These are phyloP conservation scores for Leccinum fuscescens DNA, from an alignment of 1,284 basidiomycete genomes.

Conservation along the genomic window DNA sequence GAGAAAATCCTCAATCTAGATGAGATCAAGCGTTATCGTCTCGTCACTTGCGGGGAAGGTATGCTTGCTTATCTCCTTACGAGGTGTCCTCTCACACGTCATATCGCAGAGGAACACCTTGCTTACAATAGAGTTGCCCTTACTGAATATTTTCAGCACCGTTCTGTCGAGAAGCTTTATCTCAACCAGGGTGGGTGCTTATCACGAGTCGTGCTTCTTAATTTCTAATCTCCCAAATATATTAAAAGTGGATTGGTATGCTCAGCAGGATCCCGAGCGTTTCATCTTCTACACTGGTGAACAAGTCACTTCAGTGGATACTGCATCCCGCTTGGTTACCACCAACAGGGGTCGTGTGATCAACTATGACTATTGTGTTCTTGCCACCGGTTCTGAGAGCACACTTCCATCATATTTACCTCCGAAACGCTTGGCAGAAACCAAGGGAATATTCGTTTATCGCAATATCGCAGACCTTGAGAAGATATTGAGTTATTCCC, in stretches of 20 bases:
- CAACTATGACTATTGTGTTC: constrained; percentile 60
- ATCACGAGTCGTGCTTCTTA: background rate
- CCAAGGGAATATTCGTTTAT: constrained; percentile 67
- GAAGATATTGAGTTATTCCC: constrained; percentile 56
- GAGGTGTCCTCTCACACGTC: background rate
- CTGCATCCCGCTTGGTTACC: constrained; percentile 43
- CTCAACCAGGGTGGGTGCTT: constrained; percentile 49
- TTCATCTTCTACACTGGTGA: constrained; percentile 56
- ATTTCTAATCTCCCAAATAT: constrained; percentile 1
- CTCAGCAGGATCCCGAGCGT: constrained; percentile 50
- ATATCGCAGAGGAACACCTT: constrained; percentile 25
- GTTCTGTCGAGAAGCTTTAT: constrained; percentile 64
- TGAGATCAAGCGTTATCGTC: background rate
- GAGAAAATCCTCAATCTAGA: background rate
- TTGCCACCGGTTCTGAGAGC: constrained; percentile 73
- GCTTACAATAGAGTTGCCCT: constrained; percentile 56
- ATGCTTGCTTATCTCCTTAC: background rate
- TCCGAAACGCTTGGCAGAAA: constrained; percentile 37
- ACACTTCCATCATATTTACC: constrained; percentile 64
- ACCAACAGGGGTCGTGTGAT: constrained; percentile 50
- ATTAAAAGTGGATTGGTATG: constrained; percentile 54
- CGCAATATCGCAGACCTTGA: constrained; percentile 70
- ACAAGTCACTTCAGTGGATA: constrained; percentile 50
- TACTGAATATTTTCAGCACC: constrained; percentile 66
- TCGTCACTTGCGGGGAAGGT: constrained; percentile 48